Percentiles rank a stretch among this genome's conserved stretches.
Conservation (phyloP, 2,329 filamentous ascomycete genomes). For the Aspergillus amoenus region DNA sequence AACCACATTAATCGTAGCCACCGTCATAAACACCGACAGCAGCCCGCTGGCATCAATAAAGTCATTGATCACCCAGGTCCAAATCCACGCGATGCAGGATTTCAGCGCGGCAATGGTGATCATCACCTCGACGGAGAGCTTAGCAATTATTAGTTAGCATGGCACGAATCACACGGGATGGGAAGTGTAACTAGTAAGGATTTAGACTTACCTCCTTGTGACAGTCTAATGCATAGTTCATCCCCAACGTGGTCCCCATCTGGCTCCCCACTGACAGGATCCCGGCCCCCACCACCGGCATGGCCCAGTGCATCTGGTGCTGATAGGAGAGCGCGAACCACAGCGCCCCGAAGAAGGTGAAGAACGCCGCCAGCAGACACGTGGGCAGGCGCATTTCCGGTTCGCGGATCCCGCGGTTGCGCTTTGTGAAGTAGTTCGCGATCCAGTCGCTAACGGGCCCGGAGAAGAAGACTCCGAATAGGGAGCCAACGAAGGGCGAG, state of each 20-base stretch:
- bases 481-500: not conserved
- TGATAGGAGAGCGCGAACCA: not conserved
- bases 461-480: slow-evolving; percentile 3
- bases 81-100: slow-evolving; percentile 5
- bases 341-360: slow-evolving; percentile 17
- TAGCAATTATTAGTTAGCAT: not conserved
- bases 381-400: slow-evolving; percentile 37
- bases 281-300: slow-evolving; percentile 1
- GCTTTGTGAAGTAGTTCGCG: slow-evolving; percentile 27
- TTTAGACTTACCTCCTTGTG: slow-evolving; percentile 3
- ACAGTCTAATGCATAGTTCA: slow-evolving; percentile 5
- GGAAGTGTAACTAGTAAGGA: too few species aligned
- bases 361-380: slow-evolving; percentile 26
- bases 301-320: slow-evolving; percentile 2
- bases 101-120: slow-evolving; percentile 5
- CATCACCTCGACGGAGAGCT: slow-evolving; percentile 6
- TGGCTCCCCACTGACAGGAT: slow-evolving; percentile 2
- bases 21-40: slow-evolving; percentile 1
- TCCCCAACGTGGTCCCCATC: slow-evolving; percentile 2
- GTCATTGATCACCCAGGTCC: slow-evolving; percentile 7
- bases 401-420: slow-evolving; percentile 41
- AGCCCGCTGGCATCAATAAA: slow-evolving; percentile 1
- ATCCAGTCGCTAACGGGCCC: not conserved
- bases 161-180: too few species aligned
- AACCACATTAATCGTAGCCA: slow-evolving; percentile 1